phyloP scores from a whole-genome alignment of 2,329 filamentous ascomycete genomes.

The Colletotrichum salicis region DNA sequence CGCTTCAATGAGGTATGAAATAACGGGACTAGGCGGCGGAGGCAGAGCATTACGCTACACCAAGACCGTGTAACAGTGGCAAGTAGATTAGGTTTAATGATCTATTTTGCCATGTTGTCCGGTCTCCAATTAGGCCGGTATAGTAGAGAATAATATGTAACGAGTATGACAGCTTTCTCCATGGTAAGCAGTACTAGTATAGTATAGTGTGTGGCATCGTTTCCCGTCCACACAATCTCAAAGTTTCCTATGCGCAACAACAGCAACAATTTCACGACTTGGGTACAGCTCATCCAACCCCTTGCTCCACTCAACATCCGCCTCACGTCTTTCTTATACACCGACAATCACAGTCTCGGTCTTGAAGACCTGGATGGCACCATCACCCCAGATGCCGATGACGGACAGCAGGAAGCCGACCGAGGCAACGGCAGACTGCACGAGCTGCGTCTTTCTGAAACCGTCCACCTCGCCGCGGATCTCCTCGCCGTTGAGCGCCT shows the following conservation, averaged over 20 bases:
- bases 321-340: conserved; percentile 24
- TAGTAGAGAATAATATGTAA: conserved; percentile 26
- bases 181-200: neutral
- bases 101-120: conserved; percentile 30
- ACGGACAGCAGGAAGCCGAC: conserved; percentile 70
- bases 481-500: conserved; percentile 69
- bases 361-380: conserved; percentile 46
- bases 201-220: conserved; percentile 10
- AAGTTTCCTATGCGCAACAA: conserved; percentile 18
- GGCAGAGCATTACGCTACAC: neutral
- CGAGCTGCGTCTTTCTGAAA: conserved; percentile 64
- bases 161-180: conserved; percentile 27
- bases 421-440: conserved; percentile 64
- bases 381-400: conserved; percentile 75
- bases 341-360: conserved; percentile 36
- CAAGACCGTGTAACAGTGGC: neutral
- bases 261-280: neutral
- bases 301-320: neutral
- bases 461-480: conserved; percentile 66
- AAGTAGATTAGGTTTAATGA: conserved; percentile 9
- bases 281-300: neutral
- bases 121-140: conserved; percentile 3
- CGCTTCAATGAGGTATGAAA: neutral
- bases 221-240: conserved; percentile 22
- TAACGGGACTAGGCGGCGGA: neutral